These are phyloP conservation scores for Acer campestre DNA, from an alignment of 345 rosid species.

Conservation along the genomic window DNA sequence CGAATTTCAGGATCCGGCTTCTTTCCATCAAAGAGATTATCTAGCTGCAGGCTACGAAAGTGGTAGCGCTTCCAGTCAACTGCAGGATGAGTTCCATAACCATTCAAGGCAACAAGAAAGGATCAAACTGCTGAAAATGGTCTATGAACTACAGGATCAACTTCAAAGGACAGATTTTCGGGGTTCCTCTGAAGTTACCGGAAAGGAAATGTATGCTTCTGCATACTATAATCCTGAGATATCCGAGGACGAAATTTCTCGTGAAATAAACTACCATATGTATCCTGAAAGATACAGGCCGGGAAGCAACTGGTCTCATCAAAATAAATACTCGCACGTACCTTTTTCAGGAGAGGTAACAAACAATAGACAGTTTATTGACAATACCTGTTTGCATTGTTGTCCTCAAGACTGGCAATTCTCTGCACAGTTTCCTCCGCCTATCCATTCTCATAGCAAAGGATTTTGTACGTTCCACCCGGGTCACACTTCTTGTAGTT, in stretches of 20 bases:
- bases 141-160: conserved; percentile 59
- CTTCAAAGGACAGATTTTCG: conserved; percentile 37
- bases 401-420: conserved; percentile 34
- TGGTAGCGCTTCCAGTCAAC: conserved; percentile 47
- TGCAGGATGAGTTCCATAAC: conserved; percentile 39
- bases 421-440: conserved; percentile 43
- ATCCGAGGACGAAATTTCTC: conserved; percentile 23
- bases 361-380: conserved; percentile 35
- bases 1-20: conserved; percentile 40
- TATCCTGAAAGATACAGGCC: conserved; percentile 29
- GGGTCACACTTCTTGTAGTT: conserved; percentile 32
- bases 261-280: conserved; percentile 21
- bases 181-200: conserved; percentile 27
- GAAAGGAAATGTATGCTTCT: conserved; percentile 33
- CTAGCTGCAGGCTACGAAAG: conserved; percentile 39
- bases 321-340: conserved; percentile 29
- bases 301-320: conserved; percentile 37
- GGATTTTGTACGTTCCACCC: conserved; percentile 32
- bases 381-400: conserved; percentile 35
- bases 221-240: conserved; percentile 23
- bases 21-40: conserved; percentile 40
- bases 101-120: conserved; percentile 45
- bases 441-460: conserved; percentile 21
- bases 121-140: conserved; percentile 52
- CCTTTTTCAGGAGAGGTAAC: conserved; percentile 54